Base-by-base conservation (phyloP, 257 asterid species). In the Linaria vulgaris region DNA sequence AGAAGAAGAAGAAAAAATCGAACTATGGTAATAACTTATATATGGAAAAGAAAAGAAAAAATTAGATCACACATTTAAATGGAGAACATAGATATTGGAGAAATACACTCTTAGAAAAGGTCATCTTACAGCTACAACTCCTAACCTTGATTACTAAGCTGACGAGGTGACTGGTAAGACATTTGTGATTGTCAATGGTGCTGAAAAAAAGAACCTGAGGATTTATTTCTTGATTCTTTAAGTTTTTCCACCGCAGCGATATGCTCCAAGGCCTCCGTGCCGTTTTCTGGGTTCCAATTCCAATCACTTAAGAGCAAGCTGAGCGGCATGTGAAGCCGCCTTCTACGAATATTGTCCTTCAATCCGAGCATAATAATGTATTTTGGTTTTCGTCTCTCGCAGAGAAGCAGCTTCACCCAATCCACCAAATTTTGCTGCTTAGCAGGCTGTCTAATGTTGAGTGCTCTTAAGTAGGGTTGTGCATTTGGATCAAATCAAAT, bases 251-350 rank as follows among this genome's bases (percentile, higher is more conserved):
- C 22, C 9, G 74, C 83, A 15, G 80, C 81, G 57, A 82, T 74
- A 56, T 69, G 78, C 57, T 80, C 81, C 81, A 83, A 71, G 27
- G 22, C 10, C 12, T 76, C 75, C 1, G 72, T 79, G 86, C 12
- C 86, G 72, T 15, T 78, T 78, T 66, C 66, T 69, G 1, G 76
- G 90, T 9, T 83, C 84, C 0, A 16, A 25, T 21, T 80, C 84
- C 62, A 83, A 58, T 74, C 90, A 83, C 25, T 51, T 71, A 13
- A 80, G 84, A 37, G 82, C 44, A 22, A 83, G 84, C 51, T 76
- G 74, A 71, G 83, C 77, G 0, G 73, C 74, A 63, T 55, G 82
- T 9, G 56, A 13, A 20, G 80, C 73, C 3, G 80, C 83, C 72
- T 68, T 80, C 1, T 73, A 41, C 8, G 86, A 75, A 56, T 78